Evolutionary conservation across 352 stramenopile genomes (phyloP), one percentile per base, ranked within the genome.

Genomic region (Phytophthora syringae): DNA sequence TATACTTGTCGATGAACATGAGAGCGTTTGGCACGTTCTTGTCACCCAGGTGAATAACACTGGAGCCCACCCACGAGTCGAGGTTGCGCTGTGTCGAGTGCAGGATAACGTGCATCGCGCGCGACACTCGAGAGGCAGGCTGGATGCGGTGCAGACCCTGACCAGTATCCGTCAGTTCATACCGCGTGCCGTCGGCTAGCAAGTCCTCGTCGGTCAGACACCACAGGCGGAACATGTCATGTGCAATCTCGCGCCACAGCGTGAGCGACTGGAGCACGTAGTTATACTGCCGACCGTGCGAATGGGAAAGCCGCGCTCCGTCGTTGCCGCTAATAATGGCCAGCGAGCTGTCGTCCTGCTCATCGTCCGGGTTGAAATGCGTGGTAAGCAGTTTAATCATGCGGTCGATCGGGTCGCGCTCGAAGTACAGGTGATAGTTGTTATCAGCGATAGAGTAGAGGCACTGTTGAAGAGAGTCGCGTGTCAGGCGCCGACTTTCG

Each of bases 1-100:
- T 98, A 80, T 99, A 99, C 80, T 99, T 99, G 85, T 99, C 97
- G 73, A 99, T 99, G 70, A 99, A 99, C 77, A 98, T 98, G 62
- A 99, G 86, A 49, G 96, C 96, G 60, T 99, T 99, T 13, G 96
- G 97, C 27, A 99, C 97, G 77, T 99, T 99, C 79, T 98, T 97
- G 83, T 99, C 97, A 24, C 97, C 97, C 24, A 99, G 64, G 72
- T 99, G 97, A 60, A 99, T 98, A 15, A 99, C 95, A 65, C 85
- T 98, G 9, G 82, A 97, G 32, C 95, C 96, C 25, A 98, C 86
- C 95, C 95, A 98, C 16, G 87, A 79, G 25, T 90, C 89, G 24
- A 93, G 61, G 10, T 64, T 75, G 32, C 77, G 77, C 61, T 95
- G 87, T 24, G 87, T 95, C 36, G 81, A 81, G 72, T 95, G 78